phyloP scores from a whole-genome alignment of 768 basidiomycete species.

The Chalciporus pseudorubinellus region DNA sequence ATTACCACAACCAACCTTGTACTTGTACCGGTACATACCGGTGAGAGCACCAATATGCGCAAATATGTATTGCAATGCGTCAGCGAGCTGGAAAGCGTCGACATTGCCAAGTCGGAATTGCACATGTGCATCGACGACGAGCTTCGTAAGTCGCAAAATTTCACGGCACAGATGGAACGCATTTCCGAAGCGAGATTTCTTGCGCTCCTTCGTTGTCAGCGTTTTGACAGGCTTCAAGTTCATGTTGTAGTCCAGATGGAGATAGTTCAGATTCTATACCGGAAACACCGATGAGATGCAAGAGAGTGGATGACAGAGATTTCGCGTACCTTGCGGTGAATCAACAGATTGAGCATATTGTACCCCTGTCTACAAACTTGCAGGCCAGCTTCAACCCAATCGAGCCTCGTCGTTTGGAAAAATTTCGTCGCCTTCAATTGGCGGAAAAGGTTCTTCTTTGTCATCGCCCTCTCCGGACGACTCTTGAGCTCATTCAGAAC shows the following conservation, averaged over 20 bases:
- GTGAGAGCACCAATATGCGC: slow-evolving; percentile 96
- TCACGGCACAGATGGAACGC: slow-evolving; percentile 98
- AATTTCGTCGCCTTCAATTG: slow-evolving; percentile 99
- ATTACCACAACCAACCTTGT: slow-evolving; percentile 62
- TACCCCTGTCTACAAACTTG: slow-evolving; percentile 99
- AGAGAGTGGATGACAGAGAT: neutral
- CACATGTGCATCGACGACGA: slow-evolving; percentile 98
- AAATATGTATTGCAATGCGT: slow-evolving; percentile 97
- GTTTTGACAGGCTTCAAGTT: slow-evolving; percentile 98
- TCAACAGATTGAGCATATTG: slow-evolving; percentile 98
- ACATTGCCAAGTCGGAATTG: slow-evolving; percentile 98
- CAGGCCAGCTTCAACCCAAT: slow-evolving; percentile 98
- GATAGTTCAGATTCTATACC: slow-evolving; percentile 79
- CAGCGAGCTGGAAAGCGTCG: slow-evolving; percentile 98
- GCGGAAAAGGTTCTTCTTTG: slow-evolving; percentile 95
- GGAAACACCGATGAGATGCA: neutral
- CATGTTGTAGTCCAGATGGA: slow-evolving; percentile 98
- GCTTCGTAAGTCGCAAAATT: slow-evolving; percentile 95
- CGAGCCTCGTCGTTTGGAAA: slow-evolving; percentile 96
- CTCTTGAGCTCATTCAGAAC: slow-evolving; percentile 93
- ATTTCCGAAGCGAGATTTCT: slow-evolving; percentile 99
- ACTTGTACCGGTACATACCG: slow-evolving; percentile 99
- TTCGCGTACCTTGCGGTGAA: slow-evolving; percentile 84
- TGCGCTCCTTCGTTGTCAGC: slow-evolving; percentile 97
- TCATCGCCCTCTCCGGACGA: slow-evolving; percentile 92